Evolutionary conservation across 78 protist species (phyloP), one percentile per base, ranked within the genome.

Genomic region (Dictyostelium firmibasis): DNA sequence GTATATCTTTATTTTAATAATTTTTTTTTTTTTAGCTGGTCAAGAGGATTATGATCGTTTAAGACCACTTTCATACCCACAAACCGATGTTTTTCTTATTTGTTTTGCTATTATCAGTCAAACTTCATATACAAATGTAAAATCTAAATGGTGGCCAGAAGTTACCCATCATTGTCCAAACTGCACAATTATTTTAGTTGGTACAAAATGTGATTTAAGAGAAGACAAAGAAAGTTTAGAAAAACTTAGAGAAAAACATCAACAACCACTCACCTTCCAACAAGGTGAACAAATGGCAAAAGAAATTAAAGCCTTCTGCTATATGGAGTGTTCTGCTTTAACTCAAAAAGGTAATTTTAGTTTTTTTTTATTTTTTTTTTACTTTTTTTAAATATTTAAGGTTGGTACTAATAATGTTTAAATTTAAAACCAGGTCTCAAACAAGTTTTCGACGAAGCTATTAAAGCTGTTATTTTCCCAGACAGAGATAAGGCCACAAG

Each of bases 261-360:
- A 74, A 72, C 78, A 43, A 44, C 97, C 97, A 47, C 88, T 96
- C 91, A 86, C 91, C 53, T 44, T 85, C 62, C 85, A 86, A 82
- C 91, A 89, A 89, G 95, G 87, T 76, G 96, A 85, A 83, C 91
- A 86, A 60, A 83, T 74, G 91, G 97, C 96, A 25, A 57, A 88
- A 29, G 81, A 95, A 29, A 97, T 97, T 86, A 83, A 60, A 50
- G 99, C 99, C 27, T 94, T 60, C 44, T 86, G 92, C 29, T 97
- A 98, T 92, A 60, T 98, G 91, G 99, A 98, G 44, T 98, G 99
- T 95, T 97, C 98, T 4, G 99, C 99, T 25, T 81, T 96, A 20
- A 98, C 98, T 43, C 98, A 97, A 87, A 36, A 95, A 35, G 97
- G n/a, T n/a, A n/a, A n/a, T n/a, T n/a, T n/a, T n/a, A n/a, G n/a